Conservation (phyloP, 805 yeast genomes). For the Jamesozyma spencerorum region DNA sequence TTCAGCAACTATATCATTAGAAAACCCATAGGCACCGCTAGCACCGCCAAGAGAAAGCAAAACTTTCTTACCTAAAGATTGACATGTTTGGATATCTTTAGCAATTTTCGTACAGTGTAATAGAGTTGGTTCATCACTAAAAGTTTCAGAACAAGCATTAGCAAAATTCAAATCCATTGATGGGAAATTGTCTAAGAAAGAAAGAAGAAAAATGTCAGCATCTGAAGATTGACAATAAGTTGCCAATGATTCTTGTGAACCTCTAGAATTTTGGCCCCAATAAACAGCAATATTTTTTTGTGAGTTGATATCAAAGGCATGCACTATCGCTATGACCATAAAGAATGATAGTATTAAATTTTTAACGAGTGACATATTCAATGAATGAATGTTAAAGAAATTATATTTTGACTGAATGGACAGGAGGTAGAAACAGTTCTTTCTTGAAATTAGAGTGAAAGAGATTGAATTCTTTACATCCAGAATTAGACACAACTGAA, state of each 20-base stretch:
- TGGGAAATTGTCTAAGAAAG: conserved; percentile 64
- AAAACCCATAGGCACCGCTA: conserved; percentile 74
- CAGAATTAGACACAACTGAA: no score
- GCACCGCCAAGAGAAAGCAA: conserved; percentile 72
- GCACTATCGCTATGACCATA: background rate
- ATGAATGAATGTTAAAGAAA: no score
- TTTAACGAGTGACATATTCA: background rate
- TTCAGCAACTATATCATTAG: conserved; percentile 63
- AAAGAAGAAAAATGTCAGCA: conserved; percentile 62
- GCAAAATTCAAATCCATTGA: conserved; percentile 47
- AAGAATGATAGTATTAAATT: background rate
- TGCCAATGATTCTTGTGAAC: conserved; percentile 37
- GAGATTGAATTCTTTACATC: no score
- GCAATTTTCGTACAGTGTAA: conserved; percentile 49
- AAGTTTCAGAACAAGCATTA: conserved; percentile 35
- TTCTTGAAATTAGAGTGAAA: no score
- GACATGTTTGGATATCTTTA: conserved; percentile 65
- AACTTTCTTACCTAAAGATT: conserved; percentile 66
- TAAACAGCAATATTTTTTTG: conserved; percentile 62
- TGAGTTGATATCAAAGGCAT: conserved; percentile 32
- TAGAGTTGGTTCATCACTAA: conserved; percentile 30
- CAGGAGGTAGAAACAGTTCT: no score
- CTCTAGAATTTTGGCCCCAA: conserved; percentile 87
- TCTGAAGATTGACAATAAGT: conserved; percentile 59
- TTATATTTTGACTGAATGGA: no score